Evolutionary conservation across 2,329 filamentous ascomycete genomes (phyloP), one percentile per base, ranked within the genome.

Genomic region (Alternaria longipes): DNA sequence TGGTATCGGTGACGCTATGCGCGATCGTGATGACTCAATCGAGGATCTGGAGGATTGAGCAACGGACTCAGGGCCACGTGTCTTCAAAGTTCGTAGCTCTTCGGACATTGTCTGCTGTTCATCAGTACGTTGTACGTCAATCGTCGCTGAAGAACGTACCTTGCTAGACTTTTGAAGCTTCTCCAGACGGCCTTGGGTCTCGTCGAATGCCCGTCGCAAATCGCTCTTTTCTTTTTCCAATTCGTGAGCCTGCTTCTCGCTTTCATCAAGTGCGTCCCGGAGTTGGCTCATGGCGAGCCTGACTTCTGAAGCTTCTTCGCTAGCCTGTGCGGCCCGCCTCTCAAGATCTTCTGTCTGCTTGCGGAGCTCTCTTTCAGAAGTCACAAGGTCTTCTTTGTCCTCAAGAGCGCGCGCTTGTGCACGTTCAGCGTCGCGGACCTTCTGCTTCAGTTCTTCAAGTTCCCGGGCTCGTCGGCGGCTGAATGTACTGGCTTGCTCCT

Each of bases 401-500:
- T 90, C 86, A 40, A 86, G 84, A 0, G 92, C 87, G 4, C 86
- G 84, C 73, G 90, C 90, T 55, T 93, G 82, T 52, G 92, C 89
- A 11, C 90, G 87, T 80, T 98, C 94, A 1, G 92, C 87, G 64
- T 97, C 94, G 7, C 92, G 88, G 11, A 94, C 84, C 78, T 89
- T 91, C 52, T 85, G 84, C 77, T 90, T 93, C 40, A 97, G 83
- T 68, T 98, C 94, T 76, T 98, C 95, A 3, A 92, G 84, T 81
- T 98, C 95, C 49, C 94, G 86, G 7, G 91, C 87, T 62, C 90
- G 89, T 44, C 91, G 87, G 54, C 94, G 86, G 12, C 90, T 91
- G 50, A 91, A 85, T 0, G 89, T 91, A 71, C 89, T 92, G 3
- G 93, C 89, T 80, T 98, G 94, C 64, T 98, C 94, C 79, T 99